Percentiles rank a stretch among this genome's conserved stretches.
phyloP scores from a whole-genome alignment of 2,329 filamentous ascomycete genomes.

The Penicillium sp. region DNA sequence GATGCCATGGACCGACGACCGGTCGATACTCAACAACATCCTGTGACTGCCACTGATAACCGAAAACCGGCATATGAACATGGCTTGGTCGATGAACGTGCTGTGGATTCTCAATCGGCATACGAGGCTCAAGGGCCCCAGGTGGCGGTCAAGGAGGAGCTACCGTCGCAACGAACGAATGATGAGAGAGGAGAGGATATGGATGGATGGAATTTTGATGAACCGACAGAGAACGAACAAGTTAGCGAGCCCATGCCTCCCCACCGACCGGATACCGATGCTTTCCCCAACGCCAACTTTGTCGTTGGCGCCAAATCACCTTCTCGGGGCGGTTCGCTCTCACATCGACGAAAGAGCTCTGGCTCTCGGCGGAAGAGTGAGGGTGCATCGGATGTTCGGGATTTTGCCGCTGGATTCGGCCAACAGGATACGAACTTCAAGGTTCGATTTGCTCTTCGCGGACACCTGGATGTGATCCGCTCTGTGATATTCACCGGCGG shows the following conservation, averaged over 20 bases:
- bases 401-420: constrained; percentile 38
- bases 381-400: constrained; percentile 64
- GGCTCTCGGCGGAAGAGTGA: constrained; percentile 67
- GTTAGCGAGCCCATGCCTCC: constrained; percentile 51
- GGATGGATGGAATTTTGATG: constrained; percentile 93
- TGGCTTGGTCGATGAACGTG: constrained; percentile 53
- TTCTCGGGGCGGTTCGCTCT: constrained; percentile 61
- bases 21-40: constrained; percentile 45
- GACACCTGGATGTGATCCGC: constrained; percentile 90
- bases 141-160: constrained; percentile 47
- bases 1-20: constrained; percentile 44
- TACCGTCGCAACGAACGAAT: constrained; percentile 43
- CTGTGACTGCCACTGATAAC: constrained; percentile 57
- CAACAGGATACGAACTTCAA: constrained; percentile 78
- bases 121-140: constrained; percentile 61
- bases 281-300: constrained; percentile 78
- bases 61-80: constrained; percentile 47
- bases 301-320: constrained; percentile 75
- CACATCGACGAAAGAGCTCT: constrained; percentile 79
- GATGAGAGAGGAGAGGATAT: constrained; percentile 55
- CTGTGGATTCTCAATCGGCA: constrained; percentile 59
- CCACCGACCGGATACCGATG: constrained; percentile 78
- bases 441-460: constrained; percentile 85
- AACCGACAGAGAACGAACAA: constrained; percentile 59
- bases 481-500: constrained; percentile 96